Evolutionary conservation across 208 protist genomes (phyloP), one percentile per base, ranked within the genome.

Genomic region (Kentomonas sorsogonicus): DNA sequence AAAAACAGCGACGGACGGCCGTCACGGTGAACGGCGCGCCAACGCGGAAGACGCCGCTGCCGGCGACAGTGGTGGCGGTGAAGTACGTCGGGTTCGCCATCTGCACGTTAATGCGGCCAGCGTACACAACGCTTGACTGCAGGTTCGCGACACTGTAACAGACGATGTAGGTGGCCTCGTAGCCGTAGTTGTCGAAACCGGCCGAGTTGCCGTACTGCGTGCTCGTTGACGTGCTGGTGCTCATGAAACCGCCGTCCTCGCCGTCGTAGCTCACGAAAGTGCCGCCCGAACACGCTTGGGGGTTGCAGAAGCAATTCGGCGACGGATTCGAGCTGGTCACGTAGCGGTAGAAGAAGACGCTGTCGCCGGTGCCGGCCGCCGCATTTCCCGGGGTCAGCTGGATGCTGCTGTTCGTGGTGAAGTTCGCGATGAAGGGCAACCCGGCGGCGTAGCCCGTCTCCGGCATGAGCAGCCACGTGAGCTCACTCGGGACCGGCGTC

Each of bases 61-160:
- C 75, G 22, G 72, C 65, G 11, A 63, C 71, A 27, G 66, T 81
- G n/a, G 52, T 56, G 18, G 81, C 55, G 36, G 76, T 85, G 77
- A 92, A 95, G 70, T 86, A 92, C n/a, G 82, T 72, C n/a, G 89
- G 89, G 55, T 95, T 79, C 5, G 83, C 74, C 66, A 81, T 66
- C 16, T 45, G 66, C 20, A 93, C 77, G 43, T 39, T 76, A 15
- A 95, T 20, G n/a, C 46, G 53, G 18, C 86, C 86, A 57, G 90
- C 67, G 69, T 91, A 95, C 34, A 79, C 86, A 40, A 67, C 70
- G 7, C 63, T 53, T 0, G 40, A 41, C n/a, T 16, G 36, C 2
- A 25, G 41, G 1, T 66, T 50, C 23, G 71, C 53, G 9, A 34
- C 63, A 36, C 40, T 50, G 70, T 96, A 96, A 69, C 89, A 96